phyloP scores from a whole-genome alignment of 1,284 basidiomycete species.

The Rhodotorula mucilaginosa region DNA sequence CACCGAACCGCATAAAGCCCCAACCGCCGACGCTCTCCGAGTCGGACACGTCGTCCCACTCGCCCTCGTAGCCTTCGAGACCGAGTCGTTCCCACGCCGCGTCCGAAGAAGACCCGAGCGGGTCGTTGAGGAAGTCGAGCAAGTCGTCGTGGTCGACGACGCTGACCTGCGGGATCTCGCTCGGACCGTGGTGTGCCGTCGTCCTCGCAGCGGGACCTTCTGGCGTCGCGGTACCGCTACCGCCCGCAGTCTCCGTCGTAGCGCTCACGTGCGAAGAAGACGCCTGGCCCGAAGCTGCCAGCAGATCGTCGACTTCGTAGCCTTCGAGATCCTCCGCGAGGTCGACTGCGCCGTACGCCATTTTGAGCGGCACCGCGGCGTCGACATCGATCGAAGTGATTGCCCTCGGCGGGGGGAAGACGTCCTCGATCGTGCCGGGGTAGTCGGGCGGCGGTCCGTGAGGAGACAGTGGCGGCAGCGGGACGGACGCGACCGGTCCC shows the following conservation, averaged over 20 bases:
- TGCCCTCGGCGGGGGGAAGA: slow-evolving; percentile 54
- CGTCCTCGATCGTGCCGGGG: slow-evolving; percentile 46
- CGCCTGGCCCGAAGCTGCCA: slow-evolving; percentile 4
- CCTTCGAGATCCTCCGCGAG: slow-evolving; percentile 15
- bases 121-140: slow-evolving; percentile 30
- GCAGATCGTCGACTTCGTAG: slow-evolving; percentile 38
- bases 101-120: slow-evolving; percentile 27
- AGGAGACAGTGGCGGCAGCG: slow-evolving; percentile 26
- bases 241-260: neutral
- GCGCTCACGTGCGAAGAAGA: neutral
- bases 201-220: neutral
- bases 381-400: slow-evolving; percentile 47
- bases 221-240: neutral
- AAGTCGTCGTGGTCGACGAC: slow-evolving; percentile 12
- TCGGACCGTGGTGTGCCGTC: neutral
- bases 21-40: slow-evolving; percentile 41
- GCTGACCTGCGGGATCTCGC: neutral
- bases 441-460: slow-evolving; percentile 41
- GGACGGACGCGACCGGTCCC: slow-evolving; percentile 24
- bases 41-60: slow-evolving; percentile 42
- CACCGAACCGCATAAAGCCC: slow-evolving; percentile 37
- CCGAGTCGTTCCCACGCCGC: slow-evolving; percentile 43
- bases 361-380: slow-evolving; percentile 29
- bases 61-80: slow-evolving; percentile 37
- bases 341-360: slow-evolving; percentile 29